phyloP scores from a whole-genome alignment of 805 yeast genomes.

The Schizosaccharomyces japonicus region DNA sequence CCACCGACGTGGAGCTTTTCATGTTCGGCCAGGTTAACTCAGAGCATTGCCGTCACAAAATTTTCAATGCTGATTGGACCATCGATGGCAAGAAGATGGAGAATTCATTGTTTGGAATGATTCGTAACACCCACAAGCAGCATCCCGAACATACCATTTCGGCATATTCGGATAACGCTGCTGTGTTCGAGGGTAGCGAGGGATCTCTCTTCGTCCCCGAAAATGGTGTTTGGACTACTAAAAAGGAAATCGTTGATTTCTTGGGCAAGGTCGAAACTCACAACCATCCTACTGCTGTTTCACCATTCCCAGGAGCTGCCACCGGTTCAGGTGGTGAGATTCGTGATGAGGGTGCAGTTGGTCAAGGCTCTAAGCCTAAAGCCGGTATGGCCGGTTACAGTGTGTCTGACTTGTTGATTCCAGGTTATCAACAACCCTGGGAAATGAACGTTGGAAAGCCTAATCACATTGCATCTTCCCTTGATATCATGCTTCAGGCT shows the following conservation, averaged over 20 bases:
- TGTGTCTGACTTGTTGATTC: constrained; percentile 74
- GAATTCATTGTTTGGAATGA: constrained; percentile 70
- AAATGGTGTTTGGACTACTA: constrained; percentile 32
- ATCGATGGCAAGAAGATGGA: constrained; percentile 63
- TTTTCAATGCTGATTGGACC: constrained; percentile 95
- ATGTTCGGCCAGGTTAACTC: constrained; percentile 99
- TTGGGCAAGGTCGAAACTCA: constrained; percentile 93
- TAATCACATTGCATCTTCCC: constrained; percentile 68
- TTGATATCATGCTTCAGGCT: constrained; percentile 90
- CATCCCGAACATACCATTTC: constrained; percentile 65
- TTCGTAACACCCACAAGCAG: constrained; percentile 69
- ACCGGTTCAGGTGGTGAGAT: constrained; percentile 99
- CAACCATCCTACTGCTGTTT: constrained; percentile 97
- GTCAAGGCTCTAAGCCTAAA: constrained; percentile 90
- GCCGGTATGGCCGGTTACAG: constrained; percentile 89
- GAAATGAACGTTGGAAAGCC: constrained; percentile 80
- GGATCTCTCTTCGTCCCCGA: constrained; percentile 21
- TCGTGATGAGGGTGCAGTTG: constrained; percentile 98
- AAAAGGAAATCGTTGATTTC: constrained; percentile 61
- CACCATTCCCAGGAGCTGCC: constrained; percentile 98
- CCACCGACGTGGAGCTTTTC: constrained; percentile 91
- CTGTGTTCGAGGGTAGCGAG: constrained; percentile 67
- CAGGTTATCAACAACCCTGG: constrained; percentile 80
- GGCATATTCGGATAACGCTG: constrained; percentile 95
- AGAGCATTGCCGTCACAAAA: constrained; percentile 97